A percentile compares a stretch with the other conserved stretches of the same genome.
Evolutionary conservation across 1,284 basidiomycete species (phyloP).

Genomic region (Irpex rosettiformis): DNA sequence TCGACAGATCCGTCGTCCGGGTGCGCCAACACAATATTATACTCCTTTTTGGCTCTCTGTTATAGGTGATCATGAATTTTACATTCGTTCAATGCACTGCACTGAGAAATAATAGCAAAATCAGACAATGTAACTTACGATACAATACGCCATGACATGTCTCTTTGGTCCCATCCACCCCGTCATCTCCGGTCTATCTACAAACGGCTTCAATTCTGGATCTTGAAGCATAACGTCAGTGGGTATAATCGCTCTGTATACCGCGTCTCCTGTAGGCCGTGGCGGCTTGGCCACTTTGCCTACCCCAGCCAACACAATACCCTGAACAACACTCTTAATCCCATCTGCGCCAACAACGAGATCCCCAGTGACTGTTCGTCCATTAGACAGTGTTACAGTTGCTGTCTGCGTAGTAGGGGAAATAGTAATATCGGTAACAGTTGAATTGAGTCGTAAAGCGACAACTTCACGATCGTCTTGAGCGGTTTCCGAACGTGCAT

Average conservation of each 20-base stretch:
- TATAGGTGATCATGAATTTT: too few relatives aligned
- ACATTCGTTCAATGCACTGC: too few relatives aligned
- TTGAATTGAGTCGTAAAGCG: conserved; percentile 41
- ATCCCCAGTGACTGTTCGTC: conserved; percentile 35
- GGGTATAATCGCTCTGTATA: conserved; percentile 45
- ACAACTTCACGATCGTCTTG: conserved; percentile 36
- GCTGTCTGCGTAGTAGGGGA: conserved; percentile 25
- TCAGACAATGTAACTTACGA: conserved; percentile 27
- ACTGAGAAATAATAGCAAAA: too few relatives aligned
- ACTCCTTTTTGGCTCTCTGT: conserved; percentile 38
- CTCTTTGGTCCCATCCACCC: conserved; percentile 41
- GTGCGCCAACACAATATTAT: conserved; percentile 39
- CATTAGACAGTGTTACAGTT: not conserved
- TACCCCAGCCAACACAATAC: conserved; percentile 32
- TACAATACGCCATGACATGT: conserved; percentile 41
- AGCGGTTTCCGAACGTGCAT: not conserved
- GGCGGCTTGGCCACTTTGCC: conserved; percentile 25
- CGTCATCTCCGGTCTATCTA: conserved; percentile 38
- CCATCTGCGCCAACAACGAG: conserved; percentile 43
- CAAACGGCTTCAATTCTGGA: conserved; percentile 40
- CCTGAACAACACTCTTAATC: conserved; percentile 48
- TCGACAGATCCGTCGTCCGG: conserved; percentile 44
- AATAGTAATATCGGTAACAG: conserved; percentile 34
- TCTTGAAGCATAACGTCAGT: conserved; percentile 42
- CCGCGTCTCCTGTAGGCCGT: conserved; percentile 51